phyloP scores from a whole-genome alignment of 2,329 filamentous ascomycete genomes.

The Penicillium corylophilum region DNA sequence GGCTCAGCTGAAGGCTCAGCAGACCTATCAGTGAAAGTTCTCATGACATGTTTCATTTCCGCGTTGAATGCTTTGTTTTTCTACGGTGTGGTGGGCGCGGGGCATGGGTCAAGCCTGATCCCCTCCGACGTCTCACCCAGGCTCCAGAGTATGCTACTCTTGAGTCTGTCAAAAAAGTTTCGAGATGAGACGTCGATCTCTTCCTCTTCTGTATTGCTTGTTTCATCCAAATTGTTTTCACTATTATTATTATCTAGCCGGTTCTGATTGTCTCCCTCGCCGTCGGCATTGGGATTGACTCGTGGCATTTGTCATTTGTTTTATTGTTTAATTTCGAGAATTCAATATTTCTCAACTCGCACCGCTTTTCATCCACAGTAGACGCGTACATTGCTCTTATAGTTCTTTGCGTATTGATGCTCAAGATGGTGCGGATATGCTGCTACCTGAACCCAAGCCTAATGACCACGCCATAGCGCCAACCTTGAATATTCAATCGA shows the following conservation, averaged over 20 bases:
- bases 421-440: not conserved
- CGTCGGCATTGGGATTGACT: constrained; percentile 45
- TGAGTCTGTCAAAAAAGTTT: constrained; percentile 30
- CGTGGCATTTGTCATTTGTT: constrained; percentile 41
- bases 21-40: constrained; percentile 20
- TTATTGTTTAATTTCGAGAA: constrained; percentile 9
- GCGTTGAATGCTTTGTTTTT: constrained; percentile 13
- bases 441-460: not conserved
- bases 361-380: not conserved
- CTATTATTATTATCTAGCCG: constrained; percentile 31
- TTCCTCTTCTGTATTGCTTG: constrained; percentile 3
- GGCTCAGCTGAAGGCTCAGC: constrained; percentile 25
- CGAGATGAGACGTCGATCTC: constrained; percentile 18
- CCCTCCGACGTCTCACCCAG: constrained; percentile 26
- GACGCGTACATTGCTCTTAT: not conserved
- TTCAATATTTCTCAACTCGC: not conserved
- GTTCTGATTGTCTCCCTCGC: constrained; percentile 53
- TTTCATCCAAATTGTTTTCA: constrained; percentile 14
- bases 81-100: constrained; percentile 36
- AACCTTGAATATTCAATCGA: no score
- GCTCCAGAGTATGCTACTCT: constrained; percentile 22
- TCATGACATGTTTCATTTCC: constrained; percentile 8
- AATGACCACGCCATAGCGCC: not conserved
- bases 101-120: constrained; percentile 31
- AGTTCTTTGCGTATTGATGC: not conserved